These are phyloP conservation scores for Betula pendula DNA, from an alignment of 306 rosid genomes.

Conservation along the genomic window DNA sequence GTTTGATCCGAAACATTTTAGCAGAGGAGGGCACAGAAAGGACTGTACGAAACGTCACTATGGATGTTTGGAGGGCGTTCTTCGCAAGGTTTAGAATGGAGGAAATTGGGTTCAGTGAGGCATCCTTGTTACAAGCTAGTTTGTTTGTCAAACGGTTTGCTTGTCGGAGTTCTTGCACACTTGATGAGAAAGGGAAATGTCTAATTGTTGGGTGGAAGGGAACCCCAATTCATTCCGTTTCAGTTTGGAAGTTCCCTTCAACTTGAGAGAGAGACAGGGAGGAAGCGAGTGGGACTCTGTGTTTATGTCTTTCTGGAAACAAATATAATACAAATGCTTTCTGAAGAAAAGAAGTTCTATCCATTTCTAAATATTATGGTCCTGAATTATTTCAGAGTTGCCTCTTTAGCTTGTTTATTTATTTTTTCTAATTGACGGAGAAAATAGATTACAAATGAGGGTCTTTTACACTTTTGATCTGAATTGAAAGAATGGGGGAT, in stretches of 20 bases:
- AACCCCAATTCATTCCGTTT: slow-evolving; percentile 63
- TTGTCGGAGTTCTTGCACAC: slow-evolving; percentile 44
- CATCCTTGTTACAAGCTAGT: slow-evolving; percentile 58
- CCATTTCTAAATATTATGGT: too few relatives aligned
- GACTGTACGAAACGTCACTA: slow-evolving; percentile 48
- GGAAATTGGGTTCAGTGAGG: slow-evolving; percentile 56
- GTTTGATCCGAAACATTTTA: slow-evolving; percentile 53
- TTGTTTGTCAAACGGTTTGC: slow-evolving; percentile 45
- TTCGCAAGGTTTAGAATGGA: slow-evolving; percentile 61
- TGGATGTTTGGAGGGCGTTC: slow-evolving; percentile 81
- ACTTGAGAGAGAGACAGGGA: background rate
- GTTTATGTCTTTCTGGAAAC: too few relatives aligned
- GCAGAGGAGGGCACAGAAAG: slow-evolving; percentile 63
- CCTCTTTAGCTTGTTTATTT: too few relatives aligned
- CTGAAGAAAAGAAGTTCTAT: too few relatives aligned
- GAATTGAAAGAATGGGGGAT: too few relatives aligned
- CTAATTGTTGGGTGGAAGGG: slow-evolving; percentile 74
- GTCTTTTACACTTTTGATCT: too few relatives aligned
- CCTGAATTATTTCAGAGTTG: too few relatives aligned
- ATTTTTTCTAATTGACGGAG: too few relatives aligned
- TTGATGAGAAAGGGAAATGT: slow-evolving; percentile 46
- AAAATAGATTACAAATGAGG: too few relatives aligned
- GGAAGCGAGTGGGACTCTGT: too few relatives aligned
- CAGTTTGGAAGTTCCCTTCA: slow-evolving; percentile 77
- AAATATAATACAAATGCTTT: too few relatives aligned